Evolutionary conservation across 345 rosid genomes (phyloP), one percentile per base, ranked within the genome.

Genomic region (Toxicodendron radicans): DNA sequence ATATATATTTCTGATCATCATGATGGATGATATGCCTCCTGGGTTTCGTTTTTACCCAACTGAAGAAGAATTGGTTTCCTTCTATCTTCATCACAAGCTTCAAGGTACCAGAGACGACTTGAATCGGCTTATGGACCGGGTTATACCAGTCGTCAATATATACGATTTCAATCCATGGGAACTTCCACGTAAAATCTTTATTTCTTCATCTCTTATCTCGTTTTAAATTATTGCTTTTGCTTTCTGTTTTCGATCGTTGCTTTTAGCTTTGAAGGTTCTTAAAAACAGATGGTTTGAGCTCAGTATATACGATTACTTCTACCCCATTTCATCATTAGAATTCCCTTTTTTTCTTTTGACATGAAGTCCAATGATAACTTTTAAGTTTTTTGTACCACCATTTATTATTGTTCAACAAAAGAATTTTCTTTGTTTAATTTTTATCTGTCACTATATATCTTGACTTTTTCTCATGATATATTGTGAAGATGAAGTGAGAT

Each of bases 11-110:
- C 16, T 2, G 12, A 5, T 64, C 0, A 20, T 35, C 43, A 64
- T 64, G 53, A 82, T 60, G 58, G 80, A 78, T 66, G 80, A 81
- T 72, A 38, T 79, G 68, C 82, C 85, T 6, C 88, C 84, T n/a
- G 85, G 91, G n/a, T 85, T 77, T 79, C 80, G 89, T 3, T 89
- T 89, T 64, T 89, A 80, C 72, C 93, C 93, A 1, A 89, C 89
- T 0, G 91, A 89, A 66, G 87, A 76, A 30, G 93, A 87, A 74
- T 21, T 87, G 48, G 74, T 89, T 38, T 68, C 80, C 3, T 87
- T 83, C 58, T 87, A 85, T 73, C 63, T 87, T n/a, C 76, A 17
- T 5, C 79, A 70, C 73, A 85, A 85, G 80, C 58, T 81, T 11
- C 77, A 84, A n/a, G 68, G 81, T 24, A 76, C n/a, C 46, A 76